A percentile compares a stretch with the other conserved stretches of the same genome.
Conservation (phyloP, 1,139 yeast species). For the Yamadazyma sp. region DNA sequence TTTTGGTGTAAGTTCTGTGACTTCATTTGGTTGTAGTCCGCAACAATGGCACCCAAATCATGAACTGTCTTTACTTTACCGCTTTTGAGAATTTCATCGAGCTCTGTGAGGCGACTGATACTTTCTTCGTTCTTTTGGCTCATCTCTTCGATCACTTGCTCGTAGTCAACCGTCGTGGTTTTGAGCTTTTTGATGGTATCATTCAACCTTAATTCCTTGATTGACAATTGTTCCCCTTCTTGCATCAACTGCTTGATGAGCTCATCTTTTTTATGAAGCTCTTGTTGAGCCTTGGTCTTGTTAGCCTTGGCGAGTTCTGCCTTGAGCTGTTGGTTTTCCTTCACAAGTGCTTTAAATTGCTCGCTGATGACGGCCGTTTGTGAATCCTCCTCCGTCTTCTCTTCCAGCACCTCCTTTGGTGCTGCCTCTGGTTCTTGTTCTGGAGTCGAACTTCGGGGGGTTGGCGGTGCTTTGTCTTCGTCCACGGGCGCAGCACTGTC, state of each 20-base stretch:
- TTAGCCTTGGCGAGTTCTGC: slow-evolving; percentile 7
- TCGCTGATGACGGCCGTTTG: too few species aligned
- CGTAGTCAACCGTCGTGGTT: slow-evolving; percentile 46
- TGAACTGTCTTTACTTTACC: slow-evolving; percentile 28
- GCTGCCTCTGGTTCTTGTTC: background rate
- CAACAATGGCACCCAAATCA: slow-evolving; percentile 24
- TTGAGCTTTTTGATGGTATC: slow-evolving; percentile 67
- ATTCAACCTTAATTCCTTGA: slow-evolving; percentile 68
- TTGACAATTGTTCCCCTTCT: slow-evolving; percentile 80
- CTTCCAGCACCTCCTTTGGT: background rate
- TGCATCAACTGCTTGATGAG: slow-evolving; percentile 59
- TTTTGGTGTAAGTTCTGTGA: slow-evolving; percentile 16
- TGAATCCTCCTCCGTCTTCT: background rate
- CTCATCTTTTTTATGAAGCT: slow-evolving; percentile 52
- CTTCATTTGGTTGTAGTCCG: slow-evolving; percentile 16
- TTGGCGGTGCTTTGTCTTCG: background rate
- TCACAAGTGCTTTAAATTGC: slow-evolving; percentile 6
- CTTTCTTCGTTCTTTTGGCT: slow-evolving; percentile 32
- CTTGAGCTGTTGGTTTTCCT: slow-evolving; percentile 7
- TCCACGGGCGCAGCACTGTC: background rate
- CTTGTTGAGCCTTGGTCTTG: slow-evolving; percentile 10
- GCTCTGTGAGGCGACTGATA: slow-evolving; percentile 27
- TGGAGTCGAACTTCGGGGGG: background rate
- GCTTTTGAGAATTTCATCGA: slow-evolving; percentile 32
- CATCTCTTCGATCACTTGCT: slow-evolving; percentile 35